These are phyloP conservation scores for Nemania sp. DNA, from an alignment of 2,329 filamentous ascomycete genomes.

Conservation along the genomic window DNA sequence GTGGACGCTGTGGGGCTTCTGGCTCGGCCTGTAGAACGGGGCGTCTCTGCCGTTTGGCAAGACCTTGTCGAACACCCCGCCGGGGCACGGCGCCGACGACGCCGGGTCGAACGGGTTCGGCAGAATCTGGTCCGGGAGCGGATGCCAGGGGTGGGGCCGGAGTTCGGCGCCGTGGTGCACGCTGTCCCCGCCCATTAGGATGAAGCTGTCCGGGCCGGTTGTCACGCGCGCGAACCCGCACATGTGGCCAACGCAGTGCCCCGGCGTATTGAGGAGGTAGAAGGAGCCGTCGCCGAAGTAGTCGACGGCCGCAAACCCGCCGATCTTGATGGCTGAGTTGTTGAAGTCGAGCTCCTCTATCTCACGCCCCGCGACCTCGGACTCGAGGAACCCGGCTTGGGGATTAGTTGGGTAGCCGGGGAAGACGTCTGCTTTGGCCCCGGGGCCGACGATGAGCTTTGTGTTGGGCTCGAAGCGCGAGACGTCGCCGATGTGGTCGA, in stretches of 20 bases:
- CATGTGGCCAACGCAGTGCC: conserved; percentile 45
- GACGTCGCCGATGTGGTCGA: conserved; percentile 45
- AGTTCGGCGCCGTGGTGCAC: conserved; percentile 44
- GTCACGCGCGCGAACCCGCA: conserved; percentile 47
- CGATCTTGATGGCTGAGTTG: conserved; percentile 35
- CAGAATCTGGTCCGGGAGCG: conserved; percentile 49
- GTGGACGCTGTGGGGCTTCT: conserved; percentile 30
- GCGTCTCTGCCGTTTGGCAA: conserved; percentile 49
- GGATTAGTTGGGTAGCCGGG: conserved; percentile 43
- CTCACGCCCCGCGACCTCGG: conserved; percentile 40
- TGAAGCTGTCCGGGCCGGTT: conserved; percentile 47
- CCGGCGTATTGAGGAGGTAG: conserved; percentile 46
- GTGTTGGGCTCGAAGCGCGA: conserved; percentile 41
- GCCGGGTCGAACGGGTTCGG: conserved; percentile 55
- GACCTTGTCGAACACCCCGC: conserved; percentile 45
- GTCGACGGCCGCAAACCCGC: conserved; percentile 42
- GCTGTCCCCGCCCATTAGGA: conserved; percentile 45
- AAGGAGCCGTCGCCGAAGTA: conserved; percentile 48
- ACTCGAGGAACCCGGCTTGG: conserved; percentile 32
- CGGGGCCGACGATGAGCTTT: conserved; percentile 42
- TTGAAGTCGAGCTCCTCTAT: conserved; percentile 45
- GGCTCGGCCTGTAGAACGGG: conserved; percentile 51
- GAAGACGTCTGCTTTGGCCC: conserved; percentile 35
- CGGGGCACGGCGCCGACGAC: conserved; percentile 50
- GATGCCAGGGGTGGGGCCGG: conserved; percentile 42